Conservation (phyloP, 2,329 filamentous ascomycete genomes). For the Monosporascus sp. region DNA sequence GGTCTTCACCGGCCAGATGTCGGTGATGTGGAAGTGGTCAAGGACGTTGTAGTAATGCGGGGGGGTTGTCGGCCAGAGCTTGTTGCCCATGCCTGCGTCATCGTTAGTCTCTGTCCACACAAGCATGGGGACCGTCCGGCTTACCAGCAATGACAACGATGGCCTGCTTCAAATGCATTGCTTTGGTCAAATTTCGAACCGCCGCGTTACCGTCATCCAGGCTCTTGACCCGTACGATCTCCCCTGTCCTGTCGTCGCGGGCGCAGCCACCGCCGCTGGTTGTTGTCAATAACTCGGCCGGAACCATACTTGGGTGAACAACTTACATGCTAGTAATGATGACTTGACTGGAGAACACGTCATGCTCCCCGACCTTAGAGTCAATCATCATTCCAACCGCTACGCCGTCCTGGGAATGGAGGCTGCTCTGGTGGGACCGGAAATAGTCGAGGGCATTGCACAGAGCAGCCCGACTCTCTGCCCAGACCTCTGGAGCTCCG, state of each 20-base stretch:
- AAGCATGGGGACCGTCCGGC: slow-evolving; percentile 5
- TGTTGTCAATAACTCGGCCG: background rate
- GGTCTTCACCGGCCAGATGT: slow-evolving; percentile 61
- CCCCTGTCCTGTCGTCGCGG: slow-evolving; percentile 32
- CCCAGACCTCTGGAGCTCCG: slow-evolving; percentile 45
- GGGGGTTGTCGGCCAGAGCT: slow-evolving; percentile 38
- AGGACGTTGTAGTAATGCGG: slow-evolving; percentile 60
- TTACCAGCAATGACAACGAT: slow-evolving; percentile 52
- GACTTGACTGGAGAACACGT: slow-evolving; percentile 55
- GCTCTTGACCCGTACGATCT: slow-evolving; percentile 37
- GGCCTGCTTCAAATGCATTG: slow-evolving; percentile 39
- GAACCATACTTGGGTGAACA: background rate
- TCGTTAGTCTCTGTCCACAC: slow-evolving; percentile 3
- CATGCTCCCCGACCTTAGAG: slow-evolving; percentile 43
- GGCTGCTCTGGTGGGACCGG: slow-evolving; percentile 53
- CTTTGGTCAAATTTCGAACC: slow-evolving; percentile 37
- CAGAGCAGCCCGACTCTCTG: slow-evolving; percentile 51
- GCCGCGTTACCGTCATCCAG: slow-evolving; percentile 37
- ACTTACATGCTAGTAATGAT: slow-evolving; percentile 59
- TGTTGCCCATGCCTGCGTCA: slow-evolving; percentile 43
- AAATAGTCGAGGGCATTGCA: slow-evolving; percentile 62
- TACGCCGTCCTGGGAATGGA: slow-evolving; percentile 45
- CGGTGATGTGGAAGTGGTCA: slow-evolving; percentile 62
- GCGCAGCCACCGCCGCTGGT: slow-evolving; percentile 15
- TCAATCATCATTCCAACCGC: slow-evolving; percentile 56